Conservation (phyloP, 352 stramenopile genomes). For the Globisporangium recalcitrans region DNA sequence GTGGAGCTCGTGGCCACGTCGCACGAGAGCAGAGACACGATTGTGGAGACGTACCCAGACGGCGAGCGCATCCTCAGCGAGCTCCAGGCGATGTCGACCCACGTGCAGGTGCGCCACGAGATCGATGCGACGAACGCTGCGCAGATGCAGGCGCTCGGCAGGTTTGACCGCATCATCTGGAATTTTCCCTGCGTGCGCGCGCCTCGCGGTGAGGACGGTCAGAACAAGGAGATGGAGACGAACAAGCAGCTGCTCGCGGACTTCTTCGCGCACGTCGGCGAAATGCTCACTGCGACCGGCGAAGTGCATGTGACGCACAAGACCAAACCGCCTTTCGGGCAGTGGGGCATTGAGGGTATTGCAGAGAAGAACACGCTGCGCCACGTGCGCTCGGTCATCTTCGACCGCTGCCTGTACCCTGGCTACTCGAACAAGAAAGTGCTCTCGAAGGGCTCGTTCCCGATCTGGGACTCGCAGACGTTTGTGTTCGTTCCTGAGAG, state of each 20-base stretch:
- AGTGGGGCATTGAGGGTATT: slow-evolving; percentile 82
- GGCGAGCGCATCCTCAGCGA: slow-evolving; percentile 73
- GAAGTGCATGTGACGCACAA: slow-evolving; percentile 96
- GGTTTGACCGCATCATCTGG: slow-evolving; percentile 93
- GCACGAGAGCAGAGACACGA: slow-evolving; percentile 85
- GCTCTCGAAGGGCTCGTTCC: slow-evolving; percentile 92
- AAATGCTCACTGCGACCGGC: slow-evolving; percentile 50
- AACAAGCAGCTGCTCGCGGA: slow-evolving; percentile 90
- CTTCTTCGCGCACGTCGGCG: slow-evolving; percentile 80
- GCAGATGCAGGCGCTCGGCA: slow-evolving; percentile 63
- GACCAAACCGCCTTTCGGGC: slow-evolving; percentile 89
- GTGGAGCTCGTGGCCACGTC: slow-evolving; percentile 87
- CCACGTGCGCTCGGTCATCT: slow-evolving; percentile 81
- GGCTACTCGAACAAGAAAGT: slow-evolving; percentile 96
- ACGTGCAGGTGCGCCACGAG: slow-evolving; percentile 79
- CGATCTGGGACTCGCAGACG: slow-evolving; percentile 93
- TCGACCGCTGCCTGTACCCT: slow-evolving; percentile 90
- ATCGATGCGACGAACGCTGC: slow-evolving; percentile 87
- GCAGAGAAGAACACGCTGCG: slow-evolving; percentile 38
- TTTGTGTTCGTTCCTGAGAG: slow-evolving; percentile 86
- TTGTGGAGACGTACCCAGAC: slow-evolving; percentile 89
- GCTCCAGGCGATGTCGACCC: slow-evolving; percentile 39
- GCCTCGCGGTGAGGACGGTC: slow-evolving; percentile 89
- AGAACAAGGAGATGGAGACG: slow-evolving; percentile 93
- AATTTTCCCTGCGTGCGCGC: slow-evolving; percentile 95